Evolutionary conservation across 148 eudicot genomes (phyloP).

Genomic region (Euryodendron excelsum): DNA sequence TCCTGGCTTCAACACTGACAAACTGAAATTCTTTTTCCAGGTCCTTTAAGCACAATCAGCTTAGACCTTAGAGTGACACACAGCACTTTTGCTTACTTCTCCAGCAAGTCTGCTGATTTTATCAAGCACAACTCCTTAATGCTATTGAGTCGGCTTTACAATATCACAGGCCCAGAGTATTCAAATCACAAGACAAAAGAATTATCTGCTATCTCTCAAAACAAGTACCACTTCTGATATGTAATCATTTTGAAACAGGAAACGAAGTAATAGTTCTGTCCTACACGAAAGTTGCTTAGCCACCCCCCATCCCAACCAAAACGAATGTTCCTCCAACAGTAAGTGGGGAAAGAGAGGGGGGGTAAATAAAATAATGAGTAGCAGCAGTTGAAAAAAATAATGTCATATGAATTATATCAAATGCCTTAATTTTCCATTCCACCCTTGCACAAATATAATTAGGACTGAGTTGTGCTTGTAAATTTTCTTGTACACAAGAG

Average conservation of each 20-base stretch:
- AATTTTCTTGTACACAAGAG: neutral
- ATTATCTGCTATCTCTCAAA: neutral
- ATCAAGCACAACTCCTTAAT: too few relatives aligned
- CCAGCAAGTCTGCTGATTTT: too few relatives aligned
- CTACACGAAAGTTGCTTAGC: neutral
- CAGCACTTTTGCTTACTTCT: too few relatives aligned
- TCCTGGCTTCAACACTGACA: too few relatives aligned
- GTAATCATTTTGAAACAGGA: neutral
- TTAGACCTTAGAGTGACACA: too few relatives aligned
- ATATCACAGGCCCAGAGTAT: neutral
- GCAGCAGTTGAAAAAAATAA: neutral
- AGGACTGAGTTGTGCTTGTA: neutral
- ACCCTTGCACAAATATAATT: neutral
- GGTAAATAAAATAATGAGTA: neutral
- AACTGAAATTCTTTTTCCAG: too few relatives aligned
- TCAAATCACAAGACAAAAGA: neutral
- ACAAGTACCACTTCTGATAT: constrained; percentile 6
- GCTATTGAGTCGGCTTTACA: neutral
- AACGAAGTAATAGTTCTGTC: neutral
- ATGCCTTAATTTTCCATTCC: neutral
- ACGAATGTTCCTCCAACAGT: too few relatives aligned
- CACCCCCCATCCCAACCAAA: too few relatives aligned
- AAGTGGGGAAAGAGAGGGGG: neutral
- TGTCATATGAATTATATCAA: neutral
- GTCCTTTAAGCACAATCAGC: too few relatives aligned